phyloP scores from a whole-genome alignment of 2,329 filamentous ascomycete species.

The Cladosporium sphaerospermum region DNA sequence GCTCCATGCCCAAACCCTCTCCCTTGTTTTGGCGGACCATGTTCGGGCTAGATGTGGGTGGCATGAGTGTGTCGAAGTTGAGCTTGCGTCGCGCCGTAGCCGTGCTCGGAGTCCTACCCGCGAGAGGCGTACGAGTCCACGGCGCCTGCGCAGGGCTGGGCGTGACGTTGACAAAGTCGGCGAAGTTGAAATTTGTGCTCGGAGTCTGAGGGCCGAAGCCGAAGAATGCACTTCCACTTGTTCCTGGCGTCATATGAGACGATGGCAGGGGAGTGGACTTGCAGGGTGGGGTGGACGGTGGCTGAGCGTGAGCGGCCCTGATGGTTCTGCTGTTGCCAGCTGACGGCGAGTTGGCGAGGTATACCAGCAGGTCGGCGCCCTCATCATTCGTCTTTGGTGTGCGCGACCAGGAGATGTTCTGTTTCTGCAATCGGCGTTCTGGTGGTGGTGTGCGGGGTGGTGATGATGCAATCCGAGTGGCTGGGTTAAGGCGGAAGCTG shows the following conservation, averaged over 20 bases:
- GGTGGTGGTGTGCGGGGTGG: constrained; percentile 74
- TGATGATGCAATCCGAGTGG: constrained; percentile 56
- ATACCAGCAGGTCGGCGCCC: constrained; percentile 78
- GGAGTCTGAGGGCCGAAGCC: constrained; percentile 67
- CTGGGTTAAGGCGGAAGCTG: constrained; percentile 58
- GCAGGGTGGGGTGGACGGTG: constrained; percentile 50
- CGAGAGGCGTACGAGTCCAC: constrained; percentile 59
- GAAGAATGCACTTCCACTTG: constrained; percentile 50
- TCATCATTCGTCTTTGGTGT: constrained; percentile 64
- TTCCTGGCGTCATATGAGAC: constrained; percentile 81
- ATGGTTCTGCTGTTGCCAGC: constrained; percentile 55
- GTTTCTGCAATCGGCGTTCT: constrained; percentile 35
- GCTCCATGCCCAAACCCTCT: constrained; percentile 55
- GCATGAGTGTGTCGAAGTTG: constrained; percentile 72
- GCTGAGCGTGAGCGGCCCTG: constrained; percentile 12
- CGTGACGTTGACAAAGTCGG: constrained; percentile 95
- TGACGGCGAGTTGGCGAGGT: constrained; percentile 85
- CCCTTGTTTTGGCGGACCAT: constrained; percentile 36
- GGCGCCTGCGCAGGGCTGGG: constrained; percentile 86
- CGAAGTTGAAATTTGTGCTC: constrained; percentile 81
- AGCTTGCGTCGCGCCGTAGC: constrained; percentile 65
- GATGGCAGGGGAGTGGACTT: constrained; percentile 60
- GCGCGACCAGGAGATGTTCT: constrained; percentile 36
- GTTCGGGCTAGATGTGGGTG: constrained; percentile 44
- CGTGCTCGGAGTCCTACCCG: constrained; percentile 62